Base-by-base conservation (phyloP, 1,284 basidiomycete genomes). In the Cutaneotrichosporon cutaneum region DNA sequence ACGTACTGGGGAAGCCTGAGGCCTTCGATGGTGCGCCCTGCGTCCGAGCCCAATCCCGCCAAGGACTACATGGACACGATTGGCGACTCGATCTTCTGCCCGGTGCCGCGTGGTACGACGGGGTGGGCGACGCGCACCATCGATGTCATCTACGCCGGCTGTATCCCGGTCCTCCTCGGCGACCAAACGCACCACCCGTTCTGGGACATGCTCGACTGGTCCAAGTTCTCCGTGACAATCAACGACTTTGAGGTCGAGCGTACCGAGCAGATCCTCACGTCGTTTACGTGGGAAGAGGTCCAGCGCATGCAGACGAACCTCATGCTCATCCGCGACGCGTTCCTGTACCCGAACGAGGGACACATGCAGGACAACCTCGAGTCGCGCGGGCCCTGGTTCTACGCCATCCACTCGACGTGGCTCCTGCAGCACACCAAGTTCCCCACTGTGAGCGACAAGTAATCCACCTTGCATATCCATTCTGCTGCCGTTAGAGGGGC, bases 111-210 rank as follows among this genome's bases (percentile, higher is more conserved):
- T 11, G 77, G 78, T 6, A 70, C 70, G 3, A 71, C 71, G 6
- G 68, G 68, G 2, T 73, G 78, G 77, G 72, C 78, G 14, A 74
- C 74, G 1, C 69, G 77, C 26, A 70, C 71, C 1, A 70, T 68
- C 47, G 78, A 80, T 53, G 74, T 73, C 21, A 72, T 80, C 52
- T 80, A 76, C 60, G 73, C 76, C 54, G 79, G 79, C 35, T 81
- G 79, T 63, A 80, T 81, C 50, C 78, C 79, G 13, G 77, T 78
- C 16, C 69, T 79, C 27, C 61, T 81, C 33, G 73, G 71, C 52
- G 75, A 78, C 60, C 68, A 70, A 36, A 58, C 57, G 27, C 70
- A 76, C 56, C 70, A 72, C 61, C 73, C 76, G 9, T 80, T 76
- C 66, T 76, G 73, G 63, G 73, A 76, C 61, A 65, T 78, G 58